Evolutionary conservation across 441 rosid species (phyloP), one percentile per base, ranked within the genome.

Genomic region (Geranium incanum): DNA sequence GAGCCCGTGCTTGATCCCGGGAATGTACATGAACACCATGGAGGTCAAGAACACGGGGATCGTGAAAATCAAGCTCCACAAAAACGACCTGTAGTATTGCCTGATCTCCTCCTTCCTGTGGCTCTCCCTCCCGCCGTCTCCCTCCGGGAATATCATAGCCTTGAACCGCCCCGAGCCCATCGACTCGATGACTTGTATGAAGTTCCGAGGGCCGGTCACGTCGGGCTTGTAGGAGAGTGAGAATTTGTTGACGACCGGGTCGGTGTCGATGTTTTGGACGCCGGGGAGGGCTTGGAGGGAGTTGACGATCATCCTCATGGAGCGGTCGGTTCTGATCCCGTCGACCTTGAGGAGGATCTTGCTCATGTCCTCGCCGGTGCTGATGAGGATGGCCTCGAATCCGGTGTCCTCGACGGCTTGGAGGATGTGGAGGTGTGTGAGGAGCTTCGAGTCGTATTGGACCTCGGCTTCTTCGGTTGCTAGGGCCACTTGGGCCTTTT

Each of bases 401-500:
- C 98, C 98, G 43, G 87, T 77, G 36, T 86, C 87, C 1, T 86
- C 90, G 3, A 93, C 76, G 67, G 83, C 83, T 76, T 77, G 74
- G 72, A 84, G 33, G 18, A 93, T 63, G 41, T 77, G 85, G 62
- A 78, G 73, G 70, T 63, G 71, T 76, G 72, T 80, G 5, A 82
- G 64, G 45, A 81, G 39, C 64, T 74, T 84, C 0, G 97, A 88
- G 76, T 93, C 92, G 72, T 84, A 88, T 28, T 77, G 84, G 75
- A 89, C 74, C 63, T 91, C 89, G 8, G 95, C 98, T 85, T 91
- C 97, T 79, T 91, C 98, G 1, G 90, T 89, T 16, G 96, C 97
- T 43, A 93, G 82, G 28, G 97, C 97, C 2, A 91, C 97, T 70
- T 78, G 95, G 57, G 87, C 97, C 60, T 83, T 87, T 36, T 70